Conservation (phyloP, 2,329 filamentous ascomycete species). For the Talaromyces sp. region DNA sequence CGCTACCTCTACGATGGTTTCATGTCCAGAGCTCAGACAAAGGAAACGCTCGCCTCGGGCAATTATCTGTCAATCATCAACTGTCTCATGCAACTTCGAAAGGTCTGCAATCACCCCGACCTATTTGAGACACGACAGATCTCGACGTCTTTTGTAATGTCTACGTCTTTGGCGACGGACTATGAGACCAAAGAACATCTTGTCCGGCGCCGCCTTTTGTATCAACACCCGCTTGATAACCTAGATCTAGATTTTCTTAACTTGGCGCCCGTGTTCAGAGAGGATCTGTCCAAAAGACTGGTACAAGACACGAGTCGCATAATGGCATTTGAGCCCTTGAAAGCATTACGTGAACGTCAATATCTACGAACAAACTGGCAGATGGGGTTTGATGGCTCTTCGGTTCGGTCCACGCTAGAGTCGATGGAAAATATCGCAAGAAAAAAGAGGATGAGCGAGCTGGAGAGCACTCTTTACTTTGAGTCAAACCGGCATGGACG, state of each 20-base stretch:
- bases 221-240: slow-evolving; percentile 56
- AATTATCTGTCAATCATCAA: slow-evolving; percentile 99
- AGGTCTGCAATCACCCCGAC: slow-evolving; percentile 98
- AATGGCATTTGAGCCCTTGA: slow-evolving; percentile 65
- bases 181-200: slow-evolving; percentile 70
- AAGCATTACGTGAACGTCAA: slow-evolving; percentile 69
- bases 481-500: slow-evolving; percentile 78
- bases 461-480: slow-evolving; percentile 75
- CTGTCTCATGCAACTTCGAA: slow-evolving; percentile 93
- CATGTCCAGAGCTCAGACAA: slow-evolving; percentile 82
- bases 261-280: slow-evolving; percentile 67
- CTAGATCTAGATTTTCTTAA: slow-evolving; percentile 76
- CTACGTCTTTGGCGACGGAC: slow-evolving; percentile 67
- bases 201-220: slow-evolving; percentile 63
- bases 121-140: slow-evolving; percentile 94
- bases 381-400: slow-evolving; percentile 61
- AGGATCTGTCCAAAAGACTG: slow-evolving; percentile 55
- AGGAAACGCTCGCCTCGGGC: slow-evolving; percentile 80
- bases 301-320: slow-evolving; percentile 57
- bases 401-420: slow-evolving; percentile 63
- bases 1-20: slow-evolving; percentile 96
- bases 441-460: slow-evolving; percentile 68
- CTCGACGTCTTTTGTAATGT: slow-evolving; percentile 93
- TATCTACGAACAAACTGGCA: slow-evolving; percentile 51
- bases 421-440: slow-evolving; percentile 68